Percentiles rank a stretch among this genome's conserved stretches.
phyloP scores from a whole-genome alignment of 345 rosid genomes.

The Eucalyptus sideroxylon region DNA sequence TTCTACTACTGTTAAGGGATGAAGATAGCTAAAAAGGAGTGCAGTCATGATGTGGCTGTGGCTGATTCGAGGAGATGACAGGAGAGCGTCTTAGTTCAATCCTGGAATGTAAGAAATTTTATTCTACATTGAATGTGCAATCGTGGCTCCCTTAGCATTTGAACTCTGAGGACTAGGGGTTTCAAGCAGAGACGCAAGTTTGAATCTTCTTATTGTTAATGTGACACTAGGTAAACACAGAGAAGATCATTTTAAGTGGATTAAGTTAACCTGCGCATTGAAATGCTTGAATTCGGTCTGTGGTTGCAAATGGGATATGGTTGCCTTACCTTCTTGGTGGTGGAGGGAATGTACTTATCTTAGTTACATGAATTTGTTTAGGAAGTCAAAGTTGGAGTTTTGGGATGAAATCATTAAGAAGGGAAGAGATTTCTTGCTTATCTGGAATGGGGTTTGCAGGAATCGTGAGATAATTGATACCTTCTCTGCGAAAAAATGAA shows the following conservation, averaged over 20 bases:
- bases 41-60: background rate
- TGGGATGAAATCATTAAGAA: background rate
- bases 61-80: background rate
- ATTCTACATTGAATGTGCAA: background rate
- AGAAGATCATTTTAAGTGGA: background rate
- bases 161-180: background rate
- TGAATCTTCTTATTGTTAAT: background rate
- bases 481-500: background rate
- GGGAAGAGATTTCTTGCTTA: background rate
- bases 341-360: background rate
- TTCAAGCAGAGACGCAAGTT: background rate
- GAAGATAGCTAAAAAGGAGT: background rate
- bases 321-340: background rate
- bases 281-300: background rate
- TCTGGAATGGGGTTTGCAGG: background rate
- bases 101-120: background rate
- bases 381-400: background rate
- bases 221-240: background rate
- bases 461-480: background rate
- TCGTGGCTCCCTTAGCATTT: background rate
- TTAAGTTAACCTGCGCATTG: background rate
- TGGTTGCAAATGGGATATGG: background rate
- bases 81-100: background rate
- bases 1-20: background rate
- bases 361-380: background rate